phyloP scores from a whole-genome alignment of 352 stramenopile species.

The Globisporangium nodosum region DNA sequence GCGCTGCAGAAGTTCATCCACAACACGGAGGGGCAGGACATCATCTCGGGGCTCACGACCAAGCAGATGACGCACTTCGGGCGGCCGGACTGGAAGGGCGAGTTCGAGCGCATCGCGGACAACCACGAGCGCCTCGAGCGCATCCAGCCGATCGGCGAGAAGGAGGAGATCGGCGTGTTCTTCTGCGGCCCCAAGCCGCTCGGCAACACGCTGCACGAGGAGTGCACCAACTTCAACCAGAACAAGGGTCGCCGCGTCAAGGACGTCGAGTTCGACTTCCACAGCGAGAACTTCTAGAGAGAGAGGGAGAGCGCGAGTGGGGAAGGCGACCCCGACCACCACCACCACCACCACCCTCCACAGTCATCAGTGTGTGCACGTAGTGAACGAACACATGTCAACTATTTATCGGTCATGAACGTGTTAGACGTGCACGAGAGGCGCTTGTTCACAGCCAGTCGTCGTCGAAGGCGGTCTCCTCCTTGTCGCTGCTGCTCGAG shows the following conservation, averaged over 20 bases:
- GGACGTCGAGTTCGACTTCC: slow-evolving; percentile 61
- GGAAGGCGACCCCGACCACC: no score
- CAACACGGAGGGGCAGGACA: slow-evolving; percentile 52
- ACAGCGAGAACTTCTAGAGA: slow-evolving; percentile 61
- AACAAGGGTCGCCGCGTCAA: slow-evolving; percentile 21
- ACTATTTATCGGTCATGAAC: no score
- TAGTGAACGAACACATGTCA: background rate
- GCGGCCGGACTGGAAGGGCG: slow-evolving; percentile 64
- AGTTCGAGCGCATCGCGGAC: slow-evolving; percentile 46
- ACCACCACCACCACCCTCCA: background rate
- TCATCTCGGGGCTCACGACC: slow-evolving; percentile 61
- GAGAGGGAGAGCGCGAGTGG: background rate
- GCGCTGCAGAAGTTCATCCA: slow-evolving; percentile 77
- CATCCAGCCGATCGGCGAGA: slow-evolving; percentile 18
- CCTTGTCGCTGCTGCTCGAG: background rate
- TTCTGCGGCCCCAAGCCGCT: slow-evolving; percentile 67
- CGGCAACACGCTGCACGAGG: slow-evolving; percentile 47
- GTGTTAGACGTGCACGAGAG: background rate
- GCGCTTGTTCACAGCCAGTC: slow-evolving; percentile 16
- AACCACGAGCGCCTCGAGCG: slow-evolving; percentile 34
- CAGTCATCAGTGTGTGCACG: background rate
- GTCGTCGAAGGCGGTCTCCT: slow-evolving; percentile 11
- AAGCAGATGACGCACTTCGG: slow-evolving; percentile 79
- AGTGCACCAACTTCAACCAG: slow-evolving; percentile 56
- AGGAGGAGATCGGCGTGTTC: slow-evolving; percentile 74